These are phyloP conservation scores for Cicer bijugum DNA, from an alignment of 306 rosid genomes.

Conservation along the genomic window DNA sequence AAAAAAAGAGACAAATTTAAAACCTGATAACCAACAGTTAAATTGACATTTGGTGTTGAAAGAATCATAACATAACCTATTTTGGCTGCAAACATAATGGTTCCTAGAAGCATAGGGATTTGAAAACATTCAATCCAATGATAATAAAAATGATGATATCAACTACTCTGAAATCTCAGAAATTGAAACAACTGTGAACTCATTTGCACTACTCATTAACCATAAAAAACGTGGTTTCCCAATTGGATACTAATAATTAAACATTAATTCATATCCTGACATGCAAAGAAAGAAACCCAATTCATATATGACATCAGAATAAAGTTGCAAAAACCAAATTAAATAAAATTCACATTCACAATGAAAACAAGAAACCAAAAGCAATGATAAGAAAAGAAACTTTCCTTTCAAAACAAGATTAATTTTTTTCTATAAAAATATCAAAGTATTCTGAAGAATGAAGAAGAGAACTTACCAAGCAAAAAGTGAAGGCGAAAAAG, in stretches of 20 bases:
- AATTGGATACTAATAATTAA: constrained; percentile 1
- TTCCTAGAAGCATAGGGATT: background rate
- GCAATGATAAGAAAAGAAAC: constrained; percentile 17
- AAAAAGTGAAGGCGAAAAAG: background rate
- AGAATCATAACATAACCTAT: background rate
- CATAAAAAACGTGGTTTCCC: background rate
- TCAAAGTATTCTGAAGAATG: constrained; percentile 1
- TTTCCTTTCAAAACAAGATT: constrained; percentile 24
- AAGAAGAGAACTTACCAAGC: constrained; percentile 42
- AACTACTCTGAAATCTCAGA: no score
- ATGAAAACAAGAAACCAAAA: background rate
- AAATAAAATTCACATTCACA: constrained; percentile 1
- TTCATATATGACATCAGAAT: background rate
- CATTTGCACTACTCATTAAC: constrained; percentile 8
- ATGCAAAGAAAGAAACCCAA: constrained; percentile 29
- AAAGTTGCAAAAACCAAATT: constrained; percentile 2
- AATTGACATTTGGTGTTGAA: constrained; percentile 1
- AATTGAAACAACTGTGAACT: background rate
- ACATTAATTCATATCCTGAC: constrained; percentile 7
- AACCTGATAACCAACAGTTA: constrained; percentile 9
- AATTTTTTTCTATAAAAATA: constrained; percentile 19
- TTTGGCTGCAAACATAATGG: background rate
- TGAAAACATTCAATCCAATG: background rate
- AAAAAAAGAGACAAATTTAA: constrained; percentile 23
- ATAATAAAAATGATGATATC: no score